These are phyloP conservation scores for Talaromyces sp. DNA, from an alignment of 2,329 filamentous ascomycete species.

Conservation along the genomic window DNA sequence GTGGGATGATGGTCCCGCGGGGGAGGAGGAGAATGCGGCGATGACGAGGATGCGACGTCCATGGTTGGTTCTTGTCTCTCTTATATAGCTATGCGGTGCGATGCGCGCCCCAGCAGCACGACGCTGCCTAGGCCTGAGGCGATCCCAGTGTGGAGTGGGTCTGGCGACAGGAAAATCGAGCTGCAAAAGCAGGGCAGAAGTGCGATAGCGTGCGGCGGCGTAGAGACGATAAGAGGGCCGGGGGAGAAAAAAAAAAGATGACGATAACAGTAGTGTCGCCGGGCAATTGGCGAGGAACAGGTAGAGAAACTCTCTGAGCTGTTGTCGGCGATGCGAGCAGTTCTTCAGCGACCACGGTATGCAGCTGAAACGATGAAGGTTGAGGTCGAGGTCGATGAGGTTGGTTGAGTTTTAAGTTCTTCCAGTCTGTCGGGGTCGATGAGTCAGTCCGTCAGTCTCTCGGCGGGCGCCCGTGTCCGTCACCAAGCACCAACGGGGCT, in stretches of 20 bases:
- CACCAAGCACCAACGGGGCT: not conserved
- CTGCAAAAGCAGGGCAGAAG: not conserved
- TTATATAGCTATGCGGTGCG: not conserved
- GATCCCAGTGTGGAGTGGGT: slow-evolving; percentile 1
- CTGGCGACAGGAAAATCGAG: not conserved
- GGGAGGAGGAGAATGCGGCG: not conserved
- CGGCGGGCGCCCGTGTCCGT: not conserved
- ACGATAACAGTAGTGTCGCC: not conserved
- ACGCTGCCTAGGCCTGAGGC: not conserved
- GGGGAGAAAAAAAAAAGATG: not conserved
- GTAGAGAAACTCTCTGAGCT: not conserved
- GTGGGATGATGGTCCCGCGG: not conserved
- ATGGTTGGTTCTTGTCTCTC: not conserved
- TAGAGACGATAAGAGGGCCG: not conserved
- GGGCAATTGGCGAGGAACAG: not conserved
- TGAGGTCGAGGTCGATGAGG: not conserved
- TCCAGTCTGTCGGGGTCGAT: not conserved
- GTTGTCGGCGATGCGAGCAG: not conserved
- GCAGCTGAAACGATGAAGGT: not conserved
- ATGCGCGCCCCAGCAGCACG: slow-evolving; percentile 1
- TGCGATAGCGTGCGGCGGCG: not conserved
- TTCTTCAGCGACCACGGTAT: not conserved
- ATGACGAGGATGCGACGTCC: not conserved
- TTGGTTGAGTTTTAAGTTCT: not conserved
- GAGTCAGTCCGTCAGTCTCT: not conserved